Conservation (phyloP, 768 basidiomycete genomes). For the Boletellus ananiceps region DNA sequence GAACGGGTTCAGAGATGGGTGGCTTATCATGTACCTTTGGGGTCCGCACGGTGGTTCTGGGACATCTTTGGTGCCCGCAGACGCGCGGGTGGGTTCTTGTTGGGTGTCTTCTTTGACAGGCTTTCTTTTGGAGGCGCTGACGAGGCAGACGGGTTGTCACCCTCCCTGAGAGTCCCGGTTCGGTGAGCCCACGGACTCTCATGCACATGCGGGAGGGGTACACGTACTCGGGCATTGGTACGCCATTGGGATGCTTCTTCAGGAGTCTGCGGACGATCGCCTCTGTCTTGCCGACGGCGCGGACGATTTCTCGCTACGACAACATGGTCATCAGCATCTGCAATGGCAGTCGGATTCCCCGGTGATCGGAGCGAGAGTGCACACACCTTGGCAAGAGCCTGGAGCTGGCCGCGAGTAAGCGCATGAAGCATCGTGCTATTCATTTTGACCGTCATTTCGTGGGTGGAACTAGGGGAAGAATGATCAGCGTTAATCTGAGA, state of each 20-base stretch:
- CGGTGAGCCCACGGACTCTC: neutral
- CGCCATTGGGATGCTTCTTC: constrained; percentile 25
- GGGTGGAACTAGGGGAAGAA: too few species aligned
- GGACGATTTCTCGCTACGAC: constrained; percentile 22
- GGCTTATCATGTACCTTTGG: constrained; percentile 4
- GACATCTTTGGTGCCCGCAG: neutral
- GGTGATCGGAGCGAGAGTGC: neutral
- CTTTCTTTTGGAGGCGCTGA: neutral
- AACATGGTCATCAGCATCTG: neutral
- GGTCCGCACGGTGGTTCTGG: neutral
- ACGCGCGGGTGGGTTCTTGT: neutral
- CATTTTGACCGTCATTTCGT: constrained; percentile 6
- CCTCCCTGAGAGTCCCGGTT: neutral
- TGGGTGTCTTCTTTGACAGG: neutral
- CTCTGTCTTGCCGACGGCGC: constrained; percentile 26
- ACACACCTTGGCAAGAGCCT: constrained; percentile 24
- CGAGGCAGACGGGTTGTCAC: constrained; percentile 3
- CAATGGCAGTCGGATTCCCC: too few species aligned
- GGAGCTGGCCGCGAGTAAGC: constrained; percentile 20
- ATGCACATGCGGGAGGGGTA: neutral
- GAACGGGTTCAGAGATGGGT: neutral
- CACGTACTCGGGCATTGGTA: constrained; percentile 16
- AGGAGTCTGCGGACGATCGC: constrained; percentile 25
- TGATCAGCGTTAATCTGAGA: neutral
- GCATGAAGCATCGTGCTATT: constrained; percentile 18